These are phyloP conservation scores for Erodium texanum DNA, from an alignment of 441 rosid genomes.

Conservation along the genomic window DNA sequence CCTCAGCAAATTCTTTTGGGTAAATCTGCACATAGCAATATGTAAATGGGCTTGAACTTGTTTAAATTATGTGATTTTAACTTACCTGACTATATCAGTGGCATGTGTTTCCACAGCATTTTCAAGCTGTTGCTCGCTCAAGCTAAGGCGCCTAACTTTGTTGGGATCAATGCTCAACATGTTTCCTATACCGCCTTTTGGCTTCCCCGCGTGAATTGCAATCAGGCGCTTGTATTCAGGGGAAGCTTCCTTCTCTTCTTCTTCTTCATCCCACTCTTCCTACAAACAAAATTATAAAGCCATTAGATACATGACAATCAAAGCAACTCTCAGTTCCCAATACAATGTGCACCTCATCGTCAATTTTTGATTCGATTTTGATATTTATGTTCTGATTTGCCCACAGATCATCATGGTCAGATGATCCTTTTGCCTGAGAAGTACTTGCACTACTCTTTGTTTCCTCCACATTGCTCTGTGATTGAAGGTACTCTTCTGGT, in stretches of 20 bases:
- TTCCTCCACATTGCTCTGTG: constrained; percentile 13
- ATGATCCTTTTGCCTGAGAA: constrained; percentile 26
- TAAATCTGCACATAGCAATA: constrained; percentile 36
- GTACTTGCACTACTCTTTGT: constrained; percentile 7
- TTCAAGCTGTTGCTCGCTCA: constrained; percentile 78
- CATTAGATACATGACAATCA: too few relatives aligned
- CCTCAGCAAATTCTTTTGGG: constrained; percentile 73
- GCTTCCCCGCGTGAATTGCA: constrained; percentile 84
- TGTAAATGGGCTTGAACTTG: too few relatives aligned
- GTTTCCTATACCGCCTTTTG: constrained; percentile 68
- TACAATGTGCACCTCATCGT: constrained; percentile 18
- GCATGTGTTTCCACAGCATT: constrained; percentile 53
- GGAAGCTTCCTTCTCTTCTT: constrained; percentile 28
- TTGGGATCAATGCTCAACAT: constrained; percentile 42
- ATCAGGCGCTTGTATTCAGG: constrained; percentile 65
- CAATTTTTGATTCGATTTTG: constrained; percentile 20
- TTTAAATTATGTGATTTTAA: neutral
- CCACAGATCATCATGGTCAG: constrained; percentile 17
- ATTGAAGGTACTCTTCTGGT: constrained; percentile 71
- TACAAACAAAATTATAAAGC: too few relatives aligned
- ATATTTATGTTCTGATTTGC: constrained; percentile 15
- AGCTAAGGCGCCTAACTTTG: constrained; percentile 42
- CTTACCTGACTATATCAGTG: constrained; percentile 62
- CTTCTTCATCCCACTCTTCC: constrained; percentile 29
- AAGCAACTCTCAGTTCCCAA: too few relatives aligned